phyloP scores from a whole-genome alignment of 306 rosid species.

The Phaseolus lunatus region DNA sequence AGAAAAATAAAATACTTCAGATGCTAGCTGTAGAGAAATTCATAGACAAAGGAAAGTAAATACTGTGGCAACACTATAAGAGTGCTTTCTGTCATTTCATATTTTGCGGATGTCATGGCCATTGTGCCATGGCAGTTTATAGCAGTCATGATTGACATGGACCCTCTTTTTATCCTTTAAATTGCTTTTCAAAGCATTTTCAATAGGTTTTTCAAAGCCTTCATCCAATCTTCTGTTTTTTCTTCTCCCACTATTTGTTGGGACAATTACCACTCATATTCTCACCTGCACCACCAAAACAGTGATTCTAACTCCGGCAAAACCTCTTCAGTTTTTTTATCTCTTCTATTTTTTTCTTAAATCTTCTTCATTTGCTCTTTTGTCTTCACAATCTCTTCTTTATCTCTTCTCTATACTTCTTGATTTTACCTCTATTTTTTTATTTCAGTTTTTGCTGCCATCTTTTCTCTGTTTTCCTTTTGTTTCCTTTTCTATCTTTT shows the following conservation, averaged over 20 bases:
- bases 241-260: not conserved
- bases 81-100: not conserved
- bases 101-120: not conserved
- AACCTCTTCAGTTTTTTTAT: not conserved
- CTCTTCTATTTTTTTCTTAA: not conserved
- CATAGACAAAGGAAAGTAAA: not conserved
- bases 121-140: not conserved
- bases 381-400: not conserved
- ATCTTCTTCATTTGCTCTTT: not conserved
- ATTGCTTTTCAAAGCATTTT: not conserved
- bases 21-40: not conserved
- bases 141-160: not conserved
- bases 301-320: not conserved
- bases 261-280: not conserved
- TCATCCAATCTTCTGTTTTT: not conserved
- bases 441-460: not conserved
- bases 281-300: not conserved
- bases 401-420: not conserved
- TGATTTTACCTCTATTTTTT: not conserved
- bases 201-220: not conserved
- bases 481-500: not conserved
- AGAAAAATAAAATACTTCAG: slow-evolving; percentile 9
- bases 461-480: not conserved
- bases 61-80: not conserved
- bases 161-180: not conserved